A percentile compares a stretch with the other conserved stretches of the same genome.
Conservation (phyloP, 2,329 filamentous ascomycete species). For the Ophiostoma angusticollis region DNA sequence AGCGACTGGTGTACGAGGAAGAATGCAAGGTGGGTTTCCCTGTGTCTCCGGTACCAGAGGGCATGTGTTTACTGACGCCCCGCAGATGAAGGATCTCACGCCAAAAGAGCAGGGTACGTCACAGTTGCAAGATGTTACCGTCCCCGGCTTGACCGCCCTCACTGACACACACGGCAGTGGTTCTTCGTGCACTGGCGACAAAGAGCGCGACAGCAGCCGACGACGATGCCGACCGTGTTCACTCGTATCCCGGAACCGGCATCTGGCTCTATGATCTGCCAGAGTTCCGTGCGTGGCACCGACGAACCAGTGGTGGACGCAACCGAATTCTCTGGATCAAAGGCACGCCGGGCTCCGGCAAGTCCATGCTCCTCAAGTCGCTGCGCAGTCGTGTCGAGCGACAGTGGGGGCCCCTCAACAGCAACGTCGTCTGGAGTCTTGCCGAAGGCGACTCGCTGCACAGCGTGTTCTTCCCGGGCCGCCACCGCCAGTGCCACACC, state of each 20-base stretch:
- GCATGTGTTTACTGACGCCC: too few relatives aligned
- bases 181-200: constrained; percentile 14
- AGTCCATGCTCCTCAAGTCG: constrained; percentile 19
- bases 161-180: too few relatives aligned
- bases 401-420: constrained; percentile 18
- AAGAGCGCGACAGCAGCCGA: too few relatives aligned
- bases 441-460: constrained; percentile 16
- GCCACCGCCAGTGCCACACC: constrained; percentile 7
- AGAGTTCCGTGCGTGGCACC: constrained; percentile 21
- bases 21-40: constrained; percentile 15
- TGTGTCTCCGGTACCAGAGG: too few relatives aligned
- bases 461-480: constrained; percentile 13
- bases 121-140: too few relatives aligned
- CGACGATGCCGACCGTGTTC: constrained; percentile 7
- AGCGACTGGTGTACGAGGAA: constrained; percentile 15
- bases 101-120: constrained; percentile 15
- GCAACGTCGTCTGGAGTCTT: constrained; percentile 17
- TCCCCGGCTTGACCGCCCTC: too few relatives aligned
- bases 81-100: constrained; percentile 15
- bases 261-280: constrained; percentile 22
- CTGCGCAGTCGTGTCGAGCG: constrained; percentile 17
- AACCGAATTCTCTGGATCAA: constrained; percentile 22
- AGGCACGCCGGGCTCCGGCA: constrained; percentile 21
- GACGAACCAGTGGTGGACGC: constrained; percentile 16
- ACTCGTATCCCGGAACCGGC: constrained; percentile 19